Conservation (phyloP, 2,329 filamentous ascomycete species). For the Xylariaceae sp. region DNA sequence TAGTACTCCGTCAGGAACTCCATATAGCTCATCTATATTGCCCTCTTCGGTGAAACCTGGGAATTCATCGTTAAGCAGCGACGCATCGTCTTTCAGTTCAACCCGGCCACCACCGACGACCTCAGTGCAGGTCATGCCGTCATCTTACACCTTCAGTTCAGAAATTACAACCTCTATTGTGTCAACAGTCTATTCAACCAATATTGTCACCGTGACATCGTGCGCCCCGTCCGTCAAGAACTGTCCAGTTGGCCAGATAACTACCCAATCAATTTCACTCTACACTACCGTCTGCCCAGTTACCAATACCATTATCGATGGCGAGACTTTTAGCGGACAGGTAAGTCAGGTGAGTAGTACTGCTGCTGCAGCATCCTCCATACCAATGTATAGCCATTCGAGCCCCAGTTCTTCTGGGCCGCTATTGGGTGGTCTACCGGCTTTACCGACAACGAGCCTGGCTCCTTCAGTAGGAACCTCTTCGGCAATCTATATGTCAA, state of each 20-base stretch:
- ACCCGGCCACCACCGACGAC: background rate
- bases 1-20: constrained; percentile 5
- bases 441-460: background rate
- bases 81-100: constrained; percentile 15
- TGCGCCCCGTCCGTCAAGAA: constrained; percentile 28
- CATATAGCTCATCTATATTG: constrained; percentile 12
- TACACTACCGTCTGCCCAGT: constrained; percentile 34
- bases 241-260: constrained; percentile 31
- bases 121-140: constrained; percentile 24
- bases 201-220: constrained; percentile 28
- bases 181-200: constrained; percentile 33
- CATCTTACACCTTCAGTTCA: constrained; percentile 30
- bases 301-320: constrained; percentile 31
- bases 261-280: constrained; percentile 29
- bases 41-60: constrained; percentile 10
- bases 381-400: constrained; percentile 1
- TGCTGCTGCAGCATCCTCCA: constrained; percentile 4
- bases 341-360: constrained; percentile 6
- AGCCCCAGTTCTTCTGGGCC: background rate
- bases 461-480: constrained; percentile 17
- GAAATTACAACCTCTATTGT: constrained; percentile 28
- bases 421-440: background rate
- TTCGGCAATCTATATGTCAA: constrained; percentile 19
- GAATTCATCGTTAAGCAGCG: constrained; percentile 17
- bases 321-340: constrained; percentile 25